These are phyloP conservation scores for Strigomonas culicis DNA, from an alignment of 208 protist genomes.

Conservation along the genomic window DNA sequence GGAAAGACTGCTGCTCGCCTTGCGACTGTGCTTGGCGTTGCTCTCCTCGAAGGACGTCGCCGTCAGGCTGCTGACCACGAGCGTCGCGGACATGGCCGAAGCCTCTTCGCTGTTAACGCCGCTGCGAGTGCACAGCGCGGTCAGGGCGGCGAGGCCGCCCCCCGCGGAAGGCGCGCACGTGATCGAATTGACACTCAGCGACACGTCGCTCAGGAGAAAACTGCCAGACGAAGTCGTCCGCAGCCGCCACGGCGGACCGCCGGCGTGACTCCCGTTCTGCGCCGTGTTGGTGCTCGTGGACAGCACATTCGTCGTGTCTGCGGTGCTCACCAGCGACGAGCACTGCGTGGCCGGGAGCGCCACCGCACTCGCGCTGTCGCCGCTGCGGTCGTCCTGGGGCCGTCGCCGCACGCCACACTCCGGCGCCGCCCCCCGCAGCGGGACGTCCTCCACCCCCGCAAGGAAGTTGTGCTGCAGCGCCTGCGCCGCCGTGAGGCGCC, in stretches of 20 bases:
- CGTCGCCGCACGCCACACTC: too few species aligned
- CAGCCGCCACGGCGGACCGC: too few species aligned
- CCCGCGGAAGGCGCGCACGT: conserved; percentile 17
- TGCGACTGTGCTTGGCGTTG: background rate
- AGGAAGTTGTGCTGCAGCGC: conserved; percentile 69
- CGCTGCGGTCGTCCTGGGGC: too few species aligned
- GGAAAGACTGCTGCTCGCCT: background rate
- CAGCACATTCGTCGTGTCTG: too few species aligned
- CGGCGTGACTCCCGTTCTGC: too few species aligned
- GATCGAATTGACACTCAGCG: conserved; percentile 21
- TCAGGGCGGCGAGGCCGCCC: background rate
- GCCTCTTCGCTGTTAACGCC: too few species aligned
- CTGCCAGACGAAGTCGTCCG: too few species aligned
- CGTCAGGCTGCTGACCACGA: conserved; percentile 1
- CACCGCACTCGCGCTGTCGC: too few species aligned
- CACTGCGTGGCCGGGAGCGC: too few species aligned
- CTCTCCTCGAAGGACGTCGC: background rate
- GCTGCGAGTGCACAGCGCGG: background rate
- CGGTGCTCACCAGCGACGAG: too few species aligned
- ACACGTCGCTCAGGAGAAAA: conserved; percentile 25
- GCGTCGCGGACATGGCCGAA: background rate
- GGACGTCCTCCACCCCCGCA: background rate
- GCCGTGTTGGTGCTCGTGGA: too few species aligned
- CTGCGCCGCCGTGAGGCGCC: conserved; percentile 40
- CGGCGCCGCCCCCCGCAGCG: too few species aligned